A percentile compares a stretch with the other conserved stretches of the same genome.
These are phyloP conservation scores for Cystofilobasidium ferigula DNA, from an alignment of 768 basidiomycete species.

Conservation along the genomic window DNA sequence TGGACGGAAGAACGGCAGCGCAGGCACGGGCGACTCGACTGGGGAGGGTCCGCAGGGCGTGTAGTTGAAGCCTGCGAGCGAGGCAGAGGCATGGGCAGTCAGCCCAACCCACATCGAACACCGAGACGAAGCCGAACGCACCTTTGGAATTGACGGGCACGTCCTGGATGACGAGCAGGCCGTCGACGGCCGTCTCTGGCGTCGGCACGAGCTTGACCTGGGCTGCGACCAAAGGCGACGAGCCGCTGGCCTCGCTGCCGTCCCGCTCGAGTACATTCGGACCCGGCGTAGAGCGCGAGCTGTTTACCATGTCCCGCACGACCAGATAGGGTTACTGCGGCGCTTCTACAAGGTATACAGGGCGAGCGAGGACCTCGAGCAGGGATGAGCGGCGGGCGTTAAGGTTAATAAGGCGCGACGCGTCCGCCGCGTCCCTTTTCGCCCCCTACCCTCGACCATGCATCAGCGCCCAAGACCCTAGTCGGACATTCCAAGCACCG, in stretches of 20 bases:
- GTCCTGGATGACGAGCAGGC: constrained; percentile 16
- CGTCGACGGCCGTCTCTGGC: constrained; percentile 12
- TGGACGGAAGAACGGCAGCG: constrained; percentile 14
- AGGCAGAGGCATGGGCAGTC: neutral
- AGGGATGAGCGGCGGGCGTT: too few species aligned
- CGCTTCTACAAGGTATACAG: too few species aligned
- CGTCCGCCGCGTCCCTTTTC: too few species aligned
- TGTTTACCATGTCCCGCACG: too few species aligned
- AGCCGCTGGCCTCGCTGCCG: too few species aligned
- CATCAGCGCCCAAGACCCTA: too few species aligned
- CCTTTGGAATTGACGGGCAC: constrained; percentile 21
- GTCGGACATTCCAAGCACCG: too few species aligned
- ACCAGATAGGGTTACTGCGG: too few species aligned
- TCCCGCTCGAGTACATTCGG: neutral
- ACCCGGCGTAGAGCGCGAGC: neutral
- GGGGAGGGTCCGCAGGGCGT: constrained; percentile 21
- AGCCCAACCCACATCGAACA: neutral
- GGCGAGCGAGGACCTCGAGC: too few species aligned
- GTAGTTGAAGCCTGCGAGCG: constrained; percentile 18
- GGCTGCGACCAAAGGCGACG: neutral
- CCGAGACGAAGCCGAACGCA: neutral
- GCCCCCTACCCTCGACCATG: too few species aligned
- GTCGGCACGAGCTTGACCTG: constrained; percentile 15
- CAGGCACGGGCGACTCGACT: neutral
- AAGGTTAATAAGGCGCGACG: too few species aligned